Conservation (phyloP, 2,329 filamentous ascomycete genomes). For the Xenoacremonium recifei region DNA sequence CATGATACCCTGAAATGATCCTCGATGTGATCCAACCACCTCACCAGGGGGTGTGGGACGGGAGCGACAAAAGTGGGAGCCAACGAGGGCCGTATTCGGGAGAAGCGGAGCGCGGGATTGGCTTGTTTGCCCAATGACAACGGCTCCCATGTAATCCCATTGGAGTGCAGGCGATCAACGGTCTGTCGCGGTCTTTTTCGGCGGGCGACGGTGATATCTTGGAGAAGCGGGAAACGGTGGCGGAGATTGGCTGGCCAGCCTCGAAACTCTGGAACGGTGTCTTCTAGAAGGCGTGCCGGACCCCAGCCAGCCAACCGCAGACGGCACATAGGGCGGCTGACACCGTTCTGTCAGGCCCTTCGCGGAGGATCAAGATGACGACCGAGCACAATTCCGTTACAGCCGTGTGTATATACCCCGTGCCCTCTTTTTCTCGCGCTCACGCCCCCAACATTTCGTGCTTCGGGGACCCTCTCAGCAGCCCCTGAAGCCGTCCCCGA, state of each 20-base stretch:
- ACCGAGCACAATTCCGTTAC: no score
- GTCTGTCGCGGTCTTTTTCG: conserved; percentile 13
- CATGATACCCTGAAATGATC: no score
- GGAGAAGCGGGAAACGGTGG: conserved; percentile 8
- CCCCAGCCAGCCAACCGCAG: no score
- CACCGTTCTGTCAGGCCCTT: no score
- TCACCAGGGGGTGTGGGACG: conserved; percentile 3
- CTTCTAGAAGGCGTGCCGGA: conserved; percentile 26
- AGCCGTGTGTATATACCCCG: conserved; percentile 11
- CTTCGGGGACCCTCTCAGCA: no score
- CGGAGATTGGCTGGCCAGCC: conserved; percentile 10
- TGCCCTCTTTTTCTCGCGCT: neutral
- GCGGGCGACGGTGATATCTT: conserved; percentile 5
- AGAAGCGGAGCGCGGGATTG: conserved; percentile 17
- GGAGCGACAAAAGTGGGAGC: conserved; percentile 12
- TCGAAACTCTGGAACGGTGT: conserved; percentile 3
- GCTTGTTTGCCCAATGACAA: conserved; percentile 14
- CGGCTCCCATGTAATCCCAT: conserved; percentile 15
- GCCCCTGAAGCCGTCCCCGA: conserved; percentile 7
- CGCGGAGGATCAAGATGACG: no score
- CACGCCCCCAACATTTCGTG: neutral
- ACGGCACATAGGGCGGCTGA: no score
- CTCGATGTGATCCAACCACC: no score
- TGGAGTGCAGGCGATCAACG: conserved; percentile 16
- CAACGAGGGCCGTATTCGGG: conserved; percentile 14